Conservation (phyloP, 805 yeast species). For the Metschnikowia henanensis region DNA sequence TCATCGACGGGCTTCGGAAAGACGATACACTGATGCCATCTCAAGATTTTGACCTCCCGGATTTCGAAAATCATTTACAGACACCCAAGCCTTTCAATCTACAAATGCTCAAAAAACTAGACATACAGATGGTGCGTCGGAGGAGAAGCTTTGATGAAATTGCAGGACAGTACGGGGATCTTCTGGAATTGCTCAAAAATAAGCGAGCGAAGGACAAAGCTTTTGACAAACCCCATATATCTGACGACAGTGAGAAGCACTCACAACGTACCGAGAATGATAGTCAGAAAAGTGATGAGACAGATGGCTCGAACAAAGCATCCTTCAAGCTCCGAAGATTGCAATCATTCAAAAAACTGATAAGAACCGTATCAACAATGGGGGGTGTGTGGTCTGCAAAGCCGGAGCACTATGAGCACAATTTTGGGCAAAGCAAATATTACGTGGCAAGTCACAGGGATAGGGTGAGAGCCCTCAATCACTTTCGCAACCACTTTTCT, state of each 20-base stretch:
- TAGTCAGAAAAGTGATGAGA: neutral
- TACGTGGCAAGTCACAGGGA: constrained; percentile 46
- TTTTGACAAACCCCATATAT: neutral
- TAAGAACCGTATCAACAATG: constrained; percentile 32
- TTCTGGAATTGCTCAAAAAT: constrained; percentile 14
- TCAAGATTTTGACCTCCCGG: constrained; percentile 7
- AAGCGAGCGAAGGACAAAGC: constrained; percentile 3
- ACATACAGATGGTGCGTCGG: constrained; percentile 35
- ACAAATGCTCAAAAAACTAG: constrained; percentile 30
- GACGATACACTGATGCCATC: constrained; percentile 1
- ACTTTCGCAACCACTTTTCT: constrained; percentile 68
- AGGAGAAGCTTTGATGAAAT: constrained; percentile 25
- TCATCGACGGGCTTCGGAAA: neutral
- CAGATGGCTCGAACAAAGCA: neutral
- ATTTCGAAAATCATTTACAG: constrained; percentile 8
- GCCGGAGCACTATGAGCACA: constrained; percentile 58
- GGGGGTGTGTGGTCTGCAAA: constrained; percentile 53
- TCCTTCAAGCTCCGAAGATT: constrained; percentile 12
- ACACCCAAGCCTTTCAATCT: constrained; percentile 37
- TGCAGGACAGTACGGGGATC: constrained; percentile 22
- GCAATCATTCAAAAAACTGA: constrained; percentile 18
- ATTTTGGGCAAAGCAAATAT: constrained; percentile 44
- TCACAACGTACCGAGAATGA: neutral
- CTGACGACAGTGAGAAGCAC: neutral
- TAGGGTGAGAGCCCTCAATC: constrained; percentile 47